Percentiles rank a stretch among this genome's conserved stretches.
phyloP scores from a whole-genome alignment of 768 basidiomycete genomes.

The Tricholomella constricta region DNA sequence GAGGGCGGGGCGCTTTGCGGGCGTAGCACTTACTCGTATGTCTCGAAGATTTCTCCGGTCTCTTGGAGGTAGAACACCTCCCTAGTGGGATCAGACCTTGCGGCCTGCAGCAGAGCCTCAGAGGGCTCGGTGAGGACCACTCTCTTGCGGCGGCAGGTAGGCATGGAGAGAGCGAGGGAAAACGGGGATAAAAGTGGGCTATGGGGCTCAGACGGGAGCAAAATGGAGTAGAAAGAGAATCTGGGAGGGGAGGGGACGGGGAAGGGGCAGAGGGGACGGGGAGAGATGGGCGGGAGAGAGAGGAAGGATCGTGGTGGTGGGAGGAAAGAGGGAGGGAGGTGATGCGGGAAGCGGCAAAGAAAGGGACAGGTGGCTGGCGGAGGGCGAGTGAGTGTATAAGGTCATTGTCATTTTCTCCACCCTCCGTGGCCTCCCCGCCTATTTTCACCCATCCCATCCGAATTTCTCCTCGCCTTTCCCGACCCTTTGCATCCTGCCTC shows the following conservation, averaged over 20 bases:
- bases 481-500: slow-evolving; percentile 23
- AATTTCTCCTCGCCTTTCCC: neutral
- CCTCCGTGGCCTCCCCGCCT: slow-evolving; percentile 14
- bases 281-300: slow-evolving; percentile 20
- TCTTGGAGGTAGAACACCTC: slow-evolving; percentile 91
- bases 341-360: slow-evolving; percentile 60
- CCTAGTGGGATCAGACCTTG: slow-evolving; percentile 62
- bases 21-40: slow-evolving; percentile 79
- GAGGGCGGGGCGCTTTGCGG: slow-evolving; percentile 27
- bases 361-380: slow-evolving; percentile 67
- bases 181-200: slow-evolving; percentile 20
- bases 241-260: slow-evolving; percentile 12
- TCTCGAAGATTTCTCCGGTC: slow-evolving; percentile 97
- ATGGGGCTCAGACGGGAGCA: slow-evolving; percentile 17
- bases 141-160: slow-evolving; percentile 87
- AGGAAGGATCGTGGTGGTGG: slow-evolving; percentile 23
- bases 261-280: slow-evolving; percentile 14
- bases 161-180: slow-evolving; percentile 51
- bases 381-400: slow-evolving; percentile 47
- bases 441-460: slow-evolving; percentile 22
- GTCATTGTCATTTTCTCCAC: slow-evolving; percentile 14
- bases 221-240: slow-evolving; percentile 15
- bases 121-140: slow-evolving; percentile 86
- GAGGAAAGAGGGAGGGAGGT: slow-evolving; percentile 40
- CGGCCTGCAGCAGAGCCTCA: slow-evolving; percentile 64